These are phyloP conservation scores for Boletales sp. DNA, from an alignment of 768 basidiomycete genomes.

Conservation along the genomic window DNA sequence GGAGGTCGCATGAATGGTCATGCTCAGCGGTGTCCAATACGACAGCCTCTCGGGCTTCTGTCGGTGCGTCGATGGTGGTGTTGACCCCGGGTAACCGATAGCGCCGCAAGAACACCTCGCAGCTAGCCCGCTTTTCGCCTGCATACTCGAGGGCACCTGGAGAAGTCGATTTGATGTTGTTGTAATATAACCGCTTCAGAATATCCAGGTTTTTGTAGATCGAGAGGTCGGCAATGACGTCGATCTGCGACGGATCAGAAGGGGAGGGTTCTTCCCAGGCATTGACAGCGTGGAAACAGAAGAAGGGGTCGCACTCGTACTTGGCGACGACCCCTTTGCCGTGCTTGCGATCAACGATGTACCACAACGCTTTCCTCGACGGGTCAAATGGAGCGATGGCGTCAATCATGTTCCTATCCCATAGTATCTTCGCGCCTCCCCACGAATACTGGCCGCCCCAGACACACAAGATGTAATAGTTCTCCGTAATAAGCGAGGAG, in stretches of 20 bases:
- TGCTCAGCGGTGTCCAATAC: slow-evolving; percentile 20
- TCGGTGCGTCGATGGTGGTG: slow-evolving; percentile 11
- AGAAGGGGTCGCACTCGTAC: slow-evolving; percentile 37
- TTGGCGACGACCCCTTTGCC: slow-evolving; percentile 35
- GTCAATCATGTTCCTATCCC: slow-evolving; percentile 32
- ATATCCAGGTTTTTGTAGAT: slow-evolving; percentile 32
- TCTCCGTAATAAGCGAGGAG: slow-evolving; percentile 35
- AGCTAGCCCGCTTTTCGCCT: slow-evolving; percentile 16
- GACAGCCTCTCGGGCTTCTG: slow-evolving; percentile 16
- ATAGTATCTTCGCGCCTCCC: slow-evolving; percentile 27
- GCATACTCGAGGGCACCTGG: slow-evolving; percentile 23
- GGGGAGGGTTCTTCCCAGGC: slow-evolving; percentile 32
- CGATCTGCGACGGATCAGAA: slow-evolving; percentile 23
- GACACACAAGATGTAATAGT: slow-evolving; percentile 34
- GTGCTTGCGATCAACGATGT: slow-evolving; percentile 35
- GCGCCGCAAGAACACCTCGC: slow-evolving; percentile 26
- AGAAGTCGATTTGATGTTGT: slow-evolving; percentile 25
- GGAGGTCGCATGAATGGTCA: slow-evolving; percentile 34
- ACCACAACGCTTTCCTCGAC: slow-evolving; percentile 31
- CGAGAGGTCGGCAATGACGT: slow-evolving; percentile 35
- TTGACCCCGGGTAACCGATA: slow-evolving; percentile 28
- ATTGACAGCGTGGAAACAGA: slow-evolving; percentile 39
- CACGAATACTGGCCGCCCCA: slow-evolving; percentile 31
- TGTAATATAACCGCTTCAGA: slow-evolving; percentile 31
- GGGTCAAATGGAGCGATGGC: slow-evolving; percentile 32